Evolutionary conservation across 2,329 filamentous ascomycete species (phyloP).

Genomic region (Trematosphaeria pertusa): DNA sequence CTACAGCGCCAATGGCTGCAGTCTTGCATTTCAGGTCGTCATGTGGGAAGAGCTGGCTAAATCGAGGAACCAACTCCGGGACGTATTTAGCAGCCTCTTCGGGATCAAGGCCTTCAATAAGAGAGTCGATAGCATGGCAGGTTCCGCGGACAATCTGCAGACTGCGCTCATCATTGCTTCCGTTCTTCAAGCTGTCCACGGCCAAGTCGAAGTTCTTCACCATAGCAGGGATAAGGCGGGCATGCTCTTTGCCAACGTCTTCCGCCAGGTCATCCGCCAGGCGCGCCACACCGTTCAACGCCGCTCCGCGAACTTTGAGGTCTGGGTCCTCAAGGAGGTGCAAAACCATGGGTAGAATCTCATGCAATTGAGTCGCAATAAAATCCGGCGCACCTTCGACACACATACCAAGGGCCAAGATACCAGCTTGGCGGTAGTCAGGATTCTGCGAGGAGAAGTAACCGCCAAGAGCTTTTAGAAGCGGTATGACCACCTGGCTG

Average conservation of each 20-base stretch:
- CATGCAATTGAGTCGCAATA: constrained; percentile 87
- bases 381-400: constrained; percentile 98
- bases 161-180: constrained; percentile 74
- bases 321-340: constrained; percentile 85
- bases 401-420: constrained; percentile 89
- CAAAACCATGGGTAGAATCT: constrained; percentile 84
- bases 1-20: constrained; percentile 85
- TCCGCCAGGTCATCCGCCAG: constrained; percentile 93
- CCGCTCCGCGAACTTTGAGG: constrained; percentile 82
- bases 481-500: constrained; percentile 90
- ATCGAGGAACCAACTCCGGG: constrained; percentile 79
- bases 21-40: constrained; percentile 90
- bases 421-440: constrained; percentile 85
- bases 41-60: constrained; percentile 83
- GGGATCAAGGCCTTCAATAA: constrained; percentile 84
- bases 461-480: constrained; percentile 83
- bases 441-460: constrained; percentile 79
- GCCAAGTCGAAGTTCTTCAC: constrained; percentile 89
- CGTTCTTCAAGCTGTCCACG: constrained; percentile 67
- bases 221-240: constrained; percentile 80
- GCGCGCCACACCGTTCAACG: constrained; percentile 85
- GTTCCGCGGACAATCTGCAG: constrained; percentile 87
- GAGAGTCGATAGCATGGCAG: constrained; percentile 87
- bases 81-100: constrained; percentile 84
- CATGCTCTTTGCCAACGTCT: constrained; percentile 85